Percentiles rank a stretch among this genome's conserved stretches.
Conservation (phyloP, 1,284 basidiomycete genomes). For the Quambalaria eucalypti region DNA sequence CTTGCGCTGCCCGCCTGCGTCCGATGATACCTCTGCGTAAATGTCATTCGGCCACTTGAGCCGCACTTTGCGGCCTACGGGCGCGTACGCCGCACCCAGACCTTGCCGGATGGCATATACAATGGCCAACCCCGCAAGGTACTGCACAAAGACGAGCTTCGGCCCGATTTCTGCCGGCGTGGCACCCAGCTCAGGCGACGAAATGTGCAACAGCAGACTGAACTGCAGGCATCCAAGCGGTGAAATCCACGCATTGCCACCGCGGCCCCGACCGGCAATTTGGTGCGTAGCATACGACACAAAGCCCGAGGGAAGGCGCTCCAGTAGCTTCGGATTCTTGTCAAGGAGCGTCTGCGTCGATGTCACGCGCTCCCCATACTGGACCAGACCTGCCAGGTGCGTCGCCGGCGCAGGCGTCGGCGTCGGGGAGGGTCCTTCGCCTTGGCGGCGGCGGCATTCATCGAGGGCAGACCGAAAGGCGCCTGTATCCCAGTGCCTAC, state of each 20-base stretch:
- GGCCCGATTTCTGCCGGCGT: neutral
- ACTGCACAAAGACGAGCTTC: constrained; percentile 75
- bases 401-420: neutral
- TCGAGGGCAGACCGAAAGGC: neutral
- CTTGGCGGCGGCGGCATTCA: too few relatives aligned
- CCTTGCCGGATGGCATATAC: constrained; percentile 62
- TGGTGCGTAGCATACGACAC: constrained; percentile 79
- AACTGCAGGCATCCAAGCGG: constrained; percentile 81
- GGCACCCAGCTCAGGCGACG: constrained; percentile 50
- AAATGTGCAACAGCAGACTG: constrained; percentile 65
- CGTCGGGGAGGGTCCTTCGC: too few relatives aligned
- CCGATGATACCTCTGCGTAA: constrained; percentile 60
- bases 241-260: constrained; percentile 85
- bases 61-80: constrained; percentile 54
- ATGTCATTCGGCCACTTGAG: constrained; percentile 99
- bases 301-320: constrained; percentile 63
- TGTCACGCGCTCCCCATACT: constrained; percentile 82
- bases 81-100: constrained; percentile 53
- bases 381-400: constrained; percentile 59
- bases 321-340: constrained; percentile 71
- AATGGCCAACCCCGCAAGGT: constrained; percentile 82
- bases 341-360: constrained; percentile 94
- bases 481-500: too few relatives aligned
- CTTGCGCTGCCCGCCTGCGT: constrained; percentile 39
- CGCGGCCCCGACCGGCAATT: constrained; percentile 77